Evolutionary conservation across 164 flowering plant species (phyloP).

Genomic region (Macadamia integrifolia): DNA sequence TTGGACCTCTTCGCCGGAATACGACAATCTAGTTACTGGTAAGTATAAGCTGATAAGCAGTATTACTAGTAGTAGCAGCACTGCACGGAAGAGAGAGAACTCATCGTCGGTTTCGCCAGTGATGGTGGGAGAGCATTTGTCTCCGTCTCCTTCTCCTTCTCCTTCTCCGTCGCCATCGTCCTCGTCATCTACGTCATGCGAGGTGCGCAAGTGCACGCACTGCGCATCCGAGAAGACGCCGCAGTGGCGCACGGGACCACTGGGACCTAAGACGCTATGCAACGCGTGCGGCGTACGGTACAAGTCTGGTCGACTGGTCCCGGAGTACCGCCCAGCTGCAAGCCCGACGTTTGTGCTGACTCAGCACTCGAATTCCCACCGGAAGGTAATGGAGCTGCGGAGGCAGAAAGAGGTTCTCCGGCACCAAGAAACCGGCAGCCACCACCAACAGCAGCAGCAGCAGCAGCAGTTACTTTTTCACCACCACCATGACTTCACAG

Average conservation of each 20-base stretch:
- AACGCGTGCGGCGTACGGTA: conserved; percentile 65
- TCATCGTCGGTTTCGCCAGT: neutral
- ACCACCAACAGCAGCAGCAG: neutral
- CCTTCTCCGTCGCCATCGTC: neutral
- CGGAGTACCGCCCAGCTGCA: conserved; percentile 68
- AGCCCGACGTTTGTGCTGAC: conserved; percentile 61
- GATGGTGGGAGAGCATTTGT: neutral
- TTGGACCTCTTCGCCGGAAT: conserved; percentile 18
- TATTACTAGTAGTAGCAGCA: neutral
- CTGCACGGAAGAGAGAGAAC: neutral
- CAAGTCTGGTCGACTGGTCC: conserved; percentile 67
- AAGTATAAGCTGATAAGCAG: neutral
- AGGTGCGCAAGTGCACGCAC: conserved; percentile 47
- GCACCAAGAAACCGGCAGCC: conserved; percentile 11
- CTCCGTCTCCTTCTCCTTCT: too few species aligned
- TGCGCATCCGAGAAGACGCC: conserved; percentile 70
- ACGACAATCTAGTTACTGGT: neutral
- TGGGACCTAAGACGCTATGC: conserved; percentile 63
- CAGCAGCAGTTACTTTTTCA: conserved; percentile 11
- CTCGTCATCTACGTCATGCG: neutral
- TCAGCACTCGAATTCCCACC: conserved; percentile 64
- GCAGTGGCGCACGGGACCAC: conserved; percentile 68
- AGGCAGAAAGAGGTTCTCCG: conserved; percentile 42
- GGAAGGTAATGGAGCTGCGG: conserved; percentile 66
- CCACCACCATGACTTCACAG: conserved; percentile 32